Base-by-base conservation (phyloP, 139 green algal genomes). In the Chlorella sp. region DNA sequence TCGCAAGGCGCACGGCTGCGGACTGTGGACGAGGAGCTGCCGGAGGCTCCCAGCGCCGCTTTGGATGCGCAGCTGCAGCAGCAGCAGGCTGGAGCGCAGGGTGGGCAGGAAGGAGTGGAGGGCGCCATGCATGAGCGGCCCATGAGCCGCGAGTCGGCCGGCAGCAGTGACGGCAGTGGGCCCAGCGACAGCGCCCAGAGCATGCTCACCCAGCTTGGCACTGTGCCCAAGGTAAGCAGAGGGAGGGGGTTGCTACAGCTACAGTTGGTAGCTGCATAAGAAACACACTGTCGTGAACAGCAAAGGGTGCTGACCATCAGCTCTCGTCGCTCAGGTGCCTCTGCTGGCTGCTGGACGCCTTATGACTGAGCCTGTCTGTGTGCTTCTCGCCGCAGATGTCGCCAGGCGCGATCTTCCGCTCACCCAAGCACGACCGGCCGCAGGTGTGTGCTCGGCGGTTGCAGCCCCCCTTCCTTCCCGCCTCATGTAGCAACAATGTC, bases 361-460 rank as follows among this genome's bases (percentile, higher is more conserved):
- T 1, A 21, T 30, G 2, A 44, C 41, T 25, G n/a, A 63, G 47
- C 15, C 26, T 16, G 28, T 28, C 15, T 11, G 3, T 12, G 17
- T 72, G 65, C 41, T 60, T 41, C 26, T 28, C 30, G 7, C 38
- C 41, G 18, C 72, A 26, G 17, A 21, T 67, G 47, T 41, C 13
- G 78, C 21, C 26, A 15, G 55, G 56, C 57, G 38, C 4, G 68
- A 2, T 44, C 4, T 84, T 41, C 78, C 87, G 91, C 69, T 91
- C 86, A 20, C 85, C 91, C 18, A 93, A 92, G 86, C 82, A 86
- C 70, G 87, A 89, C 74, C 81, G 78, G 26, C 91, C 93, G 1
- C 80, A 60, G 51, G 51, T 60, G 51, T 11, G 44, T 51, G 44
- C 44, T 51, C 7, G 44, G 44, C 44, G 9, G 44, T 51, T n/a